Evolutionary conservation across 176 grass and related monocot genomes (phyloP), one percentile per base, ranked within the genome.

Genomic region (Pontederia paniculata): DNA sequence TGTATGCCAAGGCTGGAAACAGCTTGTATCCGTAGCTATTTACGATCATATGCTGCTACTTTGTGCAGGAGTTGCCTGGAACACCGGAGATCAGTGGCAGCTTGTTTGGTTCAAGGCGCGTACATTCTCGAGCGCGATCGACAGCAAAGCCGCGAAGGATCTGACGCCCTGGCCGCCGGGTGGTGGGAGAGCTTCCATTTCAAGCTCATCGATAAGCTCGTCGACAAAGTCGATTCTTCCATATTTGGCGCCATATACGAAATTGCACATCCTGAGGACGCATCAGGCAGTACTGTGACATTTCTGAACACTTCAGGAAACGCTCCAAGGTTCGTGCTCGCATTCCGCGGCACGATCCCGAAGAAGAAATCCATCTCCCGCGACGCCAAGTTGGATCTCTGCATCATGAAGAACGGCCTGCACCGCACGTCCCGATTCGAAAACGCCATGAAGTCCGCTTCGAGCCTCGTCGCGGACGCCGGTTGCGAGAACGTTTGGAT

Each of bases 131-230:
- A 94, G 73, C 55, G 79, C 4, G 79, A 87, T 13, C 73, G 76
- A 17, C 73, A 86, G 23, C 31, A 25, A 43, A 82, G 73, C 25
- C 67, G 78, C 10, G 59, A 73, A 19, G 75, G 75, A 21, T 9
- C 22, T 10, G 70, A 83, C 14, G 69, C 65, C 25, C 69, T 63
- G 14, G 83, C 76, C 47, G 73, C 73, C 57, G 55, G 52, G 20
- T 93, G 88, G 79, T 94, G 80, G 82, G 62, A 56, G 18, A 50
- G 54, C 60, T 94, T 87, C 66, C 56, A 78, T 66, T 93, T 94
- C 63, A 74, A 62, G 45, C 65, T 74, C 37, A 50, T 46, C 22
- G 50, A 77, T 23, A 78, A 12, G 31, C 82, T 93, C 21, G 49
- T 82, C 11, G 83, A 94, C 54, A 76, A 61, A 45, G 60, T 43